Percentiles rank a stretch among this genome's conserved stretches.
phyloP scores from a whole-genome alignment of 306 rosid species.

The Oemleria cerasiformis region DNA sequence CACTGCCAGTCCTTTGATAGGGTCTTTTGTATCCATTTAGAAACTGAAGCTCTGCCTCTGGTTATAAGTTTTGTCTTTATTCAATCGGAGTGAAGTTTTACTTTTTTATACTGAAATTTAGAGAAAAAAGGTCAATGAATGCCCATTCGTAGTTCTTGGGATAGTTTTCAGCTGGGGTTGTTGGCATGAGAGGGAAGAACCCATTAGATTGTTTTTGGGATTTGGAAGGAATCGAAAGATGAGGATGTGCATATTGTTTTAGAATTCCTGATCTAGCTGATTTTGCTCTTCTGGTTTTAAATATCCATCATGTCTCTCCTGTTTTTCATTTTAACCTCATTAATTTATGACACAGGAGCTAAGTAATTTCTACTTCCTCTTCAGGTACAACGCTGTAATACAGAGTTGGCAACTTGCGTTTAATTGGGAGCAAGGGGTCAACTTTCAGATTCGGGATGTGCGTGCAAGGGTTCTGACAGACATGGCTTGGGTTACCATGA shows the following conservation, averaged over 20 bases:
- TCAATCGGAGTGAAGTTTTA: background rate
- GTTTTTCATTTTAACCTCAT: background rate
- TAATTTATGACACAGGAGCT: background rate
- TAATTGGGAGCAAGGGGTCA: constrained; percentile 85
- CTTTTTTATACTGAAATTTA: background rate
- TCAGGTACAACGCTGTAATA: constrained; percentile 74
- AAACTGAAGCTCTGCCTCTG: background rate
- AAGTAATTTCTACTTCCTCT: constrained; percentile 18
- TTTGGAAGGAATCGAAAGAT: background rate
- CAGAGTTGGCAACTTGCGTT: constrained; percentile 87
- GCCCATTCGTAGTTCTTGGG: background rate
- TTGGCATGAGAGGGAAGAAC: constrained; percentile 2
- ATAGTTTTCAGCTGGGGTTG: constrained; percentile 3
- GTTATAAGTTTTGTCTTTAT: background rate
- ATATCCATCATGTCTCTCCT: background rate
- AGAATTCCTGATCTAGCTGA: background rate
- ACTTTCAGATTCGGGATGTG: constrained; percentile 85
- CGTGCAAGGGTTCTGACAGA: constrained; percentile 80
- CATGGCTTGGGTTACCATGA: constrained; percentile 98
- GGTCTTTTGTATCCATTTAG: background rate
- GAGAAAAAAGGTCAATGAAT: background rate
- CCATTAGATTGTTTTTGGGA: background rate
- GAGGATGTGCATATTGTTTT: background rate
- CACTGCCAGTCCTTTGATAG: background rate
- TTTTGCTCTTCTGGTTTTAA: background rate